A percentile compares a stretch with the other conserved stretches of the same genome.
phyloP scores from a whole-genome alignment of 768 basidiomycete genomes.

The Serendipita sp. region DNA sequence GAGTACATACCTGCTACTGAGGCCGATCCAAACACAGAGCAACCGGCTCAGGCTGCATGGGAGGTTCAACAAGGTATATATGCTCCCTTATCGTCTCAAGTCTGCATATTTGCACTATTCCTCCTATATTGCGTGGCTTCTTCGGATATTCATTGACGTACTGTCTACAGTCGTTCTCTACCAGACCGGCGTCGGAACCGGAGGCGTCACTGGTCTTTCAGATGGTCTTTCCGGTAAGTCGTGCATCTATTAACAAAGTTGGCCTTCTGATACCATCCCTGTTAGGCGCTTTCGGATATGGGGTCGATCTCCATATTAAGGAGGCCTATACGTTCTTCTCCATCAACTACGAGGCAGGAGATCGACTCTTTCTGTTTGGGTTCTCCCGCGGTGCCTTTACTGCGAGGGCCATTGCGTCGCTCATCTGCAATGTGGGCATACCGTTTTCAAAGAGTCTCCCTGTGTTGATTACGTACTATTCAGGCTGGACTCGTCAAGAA shows the following conservation, averaged over 20 bases:
- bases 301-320: slow-evolving; percentile 3
- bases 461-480: neutral
- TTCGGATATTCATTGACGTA: too few relatives aligned
- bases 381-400: slow-evolving; percentile 14
- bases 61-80: neutral
- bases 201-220: neutral
- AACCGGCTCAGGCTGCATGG: neutral
- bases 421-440: slow-evolving; percentile 7
- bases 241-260: neutral
- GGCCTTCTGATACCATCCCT: neutral
- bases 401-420: slow-evolving; percentile 9
- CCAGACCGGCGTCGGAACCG: neutral
- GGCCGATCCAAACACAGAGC: too few relatives aligned
- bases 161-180: neutral
- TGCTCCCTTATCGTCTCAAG: too few relatives aligned
- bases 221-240: neutral
- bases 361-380: slow-evolving; percentile 11
- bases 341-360: slow-evolving; percentile 9
- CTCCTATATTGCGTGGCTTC: too few relatives aligned
- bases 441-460: too few relatives aligned
- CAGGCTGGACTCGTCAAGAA: neutral
- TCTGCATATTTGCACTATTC: too few relatives aligned
- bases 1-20: neutral
- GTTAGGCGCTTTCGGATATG: neutral
- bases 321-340: slow-evolving; percentile 12